Evolutionary conservation across 1,284 basidiomycete species (phyloP).

Genomic region (Veloboletus limbatus): DNA sequence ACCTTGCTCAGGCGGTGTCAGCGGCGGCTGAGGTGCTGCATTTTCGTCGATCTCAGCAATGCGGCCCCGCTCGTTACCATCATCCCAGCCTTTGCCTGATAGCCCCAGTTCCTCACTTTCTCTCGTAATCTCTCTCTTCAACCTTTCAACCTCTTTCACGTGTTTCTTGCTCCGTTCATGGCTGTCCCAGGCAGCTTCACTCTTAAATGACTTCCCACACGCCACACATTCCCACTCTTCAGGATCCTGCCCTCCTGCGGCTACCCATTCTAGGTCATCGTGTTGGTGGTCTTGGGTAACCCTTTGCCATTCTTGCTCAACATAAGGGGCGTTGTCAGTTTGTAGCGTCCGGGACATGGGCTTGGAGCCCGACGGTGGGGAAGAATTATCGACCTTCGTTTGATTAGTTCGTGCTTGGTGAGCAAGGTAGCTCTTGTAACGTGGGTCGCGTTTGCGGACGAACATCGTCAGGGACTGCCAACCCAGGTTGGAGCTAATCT

Average conservation of each 20-base stretch:
- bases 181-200: slow-evolving; percentile 93
- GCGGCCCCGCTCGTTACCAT: slow-evolving; percentile 19
- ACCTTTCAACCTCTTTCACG: slow-evolving; percentile 77
- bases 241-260: slow-evolving; percentile 64
- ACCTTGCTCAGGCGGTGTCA: slow-evolving; percentile 17
- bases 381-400: slow-evolving; percentile 32
- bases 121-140: slow-evolving; percentile 71
- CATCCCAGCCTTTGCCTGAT: slow-evolving; percentile 27
- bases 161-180: slow-evolving; percentile 98
- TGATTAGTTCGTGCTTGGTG: slow-evolving; percentile 43
- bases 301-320: slow-evolving; percentile 86
- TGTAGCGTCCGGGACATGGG: slow-evolving; percentile 23
- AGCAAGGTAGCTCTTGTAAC: slow-evolving; percentile 75
- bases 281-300: slow-evolving; percentile 43
- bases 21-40: slow-evolving; percentile 10
- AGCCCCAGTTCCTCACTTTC: slow-evolving; percentile 70
- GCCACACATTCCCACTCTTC: slow-evolving; percentile 96
- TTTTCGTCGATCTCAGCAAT: slow-evolving; percentile 18
- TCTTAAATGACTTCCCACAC: slow-evolving; percentile 88
- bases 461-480: slow-evolving; percentile 79
- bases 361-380: slow-evolving; percentile 23
- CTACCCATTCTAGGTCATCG: slow-evolving; percentile 67
- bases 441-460: slow-evolving; percentile 90
- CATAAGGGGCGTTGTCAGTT: slow-evolving; percentile 40
- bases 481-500: neutral